A percentile compares a stretch with the other conserved stretches of the same genome.
phyloP scores from a whole-genome alignment of 75 land plant genomes.

The Chamaecyparis obtusa region DNA sequence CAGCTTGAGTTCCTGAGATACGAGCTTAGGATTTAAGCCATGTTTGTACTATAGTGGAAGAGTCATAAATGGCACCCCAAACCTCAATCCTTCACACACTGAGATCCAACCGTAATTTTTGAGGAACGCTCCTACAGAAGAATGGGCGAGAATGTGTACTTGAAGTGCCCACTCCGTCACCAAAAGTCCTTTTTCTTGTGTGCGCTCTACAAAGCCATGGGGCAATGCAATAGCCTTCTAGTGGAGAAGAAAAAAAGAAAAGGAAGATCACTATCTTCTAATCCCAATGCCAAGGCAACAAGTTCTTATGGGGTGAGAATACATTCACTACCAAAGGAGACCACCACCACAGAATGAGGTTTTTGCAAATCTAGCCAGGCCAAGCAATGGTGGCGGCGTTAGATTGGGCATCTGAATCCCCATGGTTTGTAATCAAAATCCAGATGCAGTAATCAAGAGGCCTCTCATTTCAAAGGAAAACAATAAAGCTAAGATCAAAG shows the following conservation, averaged over 20 bases:
- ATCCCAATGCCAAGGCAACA: no score
- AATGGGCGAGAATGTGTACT: constrained; percentile 7
- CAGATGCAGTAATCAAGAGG: no score
- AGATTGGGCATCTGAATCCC: no score
- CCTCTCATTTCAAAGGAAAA: no score
- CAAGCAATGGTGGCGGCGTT: no score
- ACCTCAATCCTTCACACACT: constrained; percentile 9
- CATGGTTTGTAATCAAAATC: no score
- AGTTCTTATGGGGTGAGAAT: no score
- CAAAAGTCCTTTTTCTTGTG: constrained; percentile 7
- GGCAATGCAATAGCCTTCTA: not conserved
- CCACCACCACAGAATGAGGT: no score
- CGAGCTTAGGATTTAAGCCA: constrained; percentile 18
- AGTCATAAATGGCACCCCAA: constrained; percentile 18
- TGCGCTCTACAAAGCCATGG: not conserved
- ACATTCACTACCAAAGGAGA: no score
- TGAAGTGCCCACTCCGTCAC: constrained; percentile 28
- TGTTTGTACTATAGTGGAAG: constrained; percentile 22
- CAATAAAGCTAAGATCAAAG: no score
- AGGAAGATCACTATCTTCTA: no score
- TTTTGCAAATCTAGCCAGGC: no score
- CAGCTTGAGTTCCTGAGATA: not conserved
- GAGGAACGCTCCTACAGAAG: constrained; percentile 18
- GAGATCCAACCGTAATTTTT: constrained; percentile 32
- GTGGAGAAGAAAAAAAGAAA: constrained; percentile 26